Base-by-base conservation (phyloP, 208 protist genomes). In the Paratrypanosoma confusum region DNA sequence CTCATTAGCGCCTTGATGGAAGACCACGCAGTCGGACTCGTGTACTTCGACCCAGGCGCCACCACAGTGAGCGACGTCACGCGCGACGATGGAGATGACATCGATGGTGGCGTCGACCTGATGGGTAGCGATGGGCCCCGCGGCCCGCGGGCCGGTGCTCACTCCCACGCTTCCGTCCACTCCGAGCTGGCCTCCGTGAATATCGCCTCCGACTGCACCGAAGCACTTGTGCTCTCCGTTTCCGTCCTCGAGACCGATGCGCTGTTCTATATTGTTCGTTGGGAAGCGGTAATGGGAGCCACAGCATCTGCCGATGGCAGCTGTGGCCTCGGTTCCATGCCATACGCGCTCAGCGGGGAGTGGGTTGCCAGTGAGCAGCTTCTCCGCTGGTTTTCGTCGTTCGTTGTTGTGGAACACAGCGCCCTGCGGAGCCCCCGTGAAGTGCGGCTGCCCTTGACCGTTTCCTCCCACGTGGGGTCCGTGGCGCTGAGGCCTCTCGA, bases 261-360 rank as follows among this genome's bases (percentile, higher is more conserved):
- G 3, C 3, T 41, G 4, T 52, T 52, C 43, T 52, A 52, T 21
- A 14, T 52, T 31, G 33, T 52, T 3, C 32, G 34, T 18, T 1
- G 10, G 25, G 22, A 2, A 26, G 21, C 17, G 29, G 20, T 6
- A 2, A 23, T 22, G 21, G 1, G 8, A 27, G 10, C 14, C 35
- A 24, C 21, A 28, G 3, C 23, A 21, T 11, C 7, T 11, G 21
- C 6, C 16, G 14, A 11, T 37, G n/a, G 3, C 2, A 33, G 13
- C 13, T 5, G 27, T 41, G n/a, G n/a, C n/a, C n/a, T n/a, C n/a
- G n/a, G n/a, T n/a, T n/a, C n/a, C n/a, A n/a, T n/a, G n/a, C 20
- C 17, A 1, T 41, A 28, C 14, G 27, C 7, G 8, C 16, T 52
- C n/a, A 26, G 34, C 6, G 46, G 46, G 3, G 46, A 52, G 25